Evolutionary conservation across 2,329 filamentous ascomycete genomes (phyloP), one percentile per base, ranked within the genome.

Genomic region (Fusarium penzigii): DNA sequence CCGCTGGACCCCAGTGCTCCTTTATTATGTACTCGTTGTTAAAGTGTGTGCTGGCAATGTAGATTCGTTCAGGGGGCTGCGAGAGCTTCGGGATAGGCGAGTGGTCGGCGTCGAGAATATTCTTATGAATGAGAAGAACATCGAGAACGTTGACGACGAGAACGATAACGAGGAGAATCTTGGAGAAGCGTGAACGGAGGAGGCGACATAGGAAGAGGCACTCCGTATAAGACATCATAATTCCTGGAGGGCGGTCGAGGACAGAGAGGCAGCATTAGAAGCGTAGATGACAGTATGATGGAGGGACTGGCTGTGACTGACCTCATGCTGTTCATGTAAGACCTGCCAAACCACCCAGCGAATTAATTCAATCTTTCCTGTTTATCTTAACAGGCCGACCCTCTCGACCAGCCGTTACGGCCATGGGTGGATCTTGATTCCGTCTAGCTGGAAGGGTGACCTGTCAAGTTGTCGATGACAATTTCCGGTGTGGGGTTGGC

Each of bases 31-130:
- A 66, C 53, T 81, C 87, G 56, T 83, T 83, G 62, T 88, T 89
- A 78, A 85, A 89, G 64, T 88, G 85, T 65, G 87, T 83, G 55
- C 82, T 83, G 5, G 85, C 83, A 54, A 91, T 88, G 71, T 84
- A 90, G 55, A 90, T 79, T 56, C 74, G 71, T 62, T 75, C 70
- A 43, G 56, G 60, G 20, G 59, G 65, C 42, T 67, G 65, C 49
- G 60, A 65, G 44, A 66, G 59, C 47, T 62, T 56, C 42, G 61
- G 58, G 17, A 54, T 47, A 44, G 52, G 48, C 38, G 61, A 50
- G 29, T 51, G 63, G 48, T 69, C 61, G 52, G 64, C 63, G 56
- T 62, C 56, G 57, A 63, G 51, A 17, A 75, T 66, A 25, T 66
- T 64, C 39, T 61, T 61, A 52, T 73, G 68, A 40, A 76, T 69